A percentile compares a stretch with the other conserved stretches of the same genome.
These are phyloP conservation scores for Globisporangium recalcitrans DNA, from an alignment of 352 stramenopile genomes.

Conservation along the genomic window DNA sequence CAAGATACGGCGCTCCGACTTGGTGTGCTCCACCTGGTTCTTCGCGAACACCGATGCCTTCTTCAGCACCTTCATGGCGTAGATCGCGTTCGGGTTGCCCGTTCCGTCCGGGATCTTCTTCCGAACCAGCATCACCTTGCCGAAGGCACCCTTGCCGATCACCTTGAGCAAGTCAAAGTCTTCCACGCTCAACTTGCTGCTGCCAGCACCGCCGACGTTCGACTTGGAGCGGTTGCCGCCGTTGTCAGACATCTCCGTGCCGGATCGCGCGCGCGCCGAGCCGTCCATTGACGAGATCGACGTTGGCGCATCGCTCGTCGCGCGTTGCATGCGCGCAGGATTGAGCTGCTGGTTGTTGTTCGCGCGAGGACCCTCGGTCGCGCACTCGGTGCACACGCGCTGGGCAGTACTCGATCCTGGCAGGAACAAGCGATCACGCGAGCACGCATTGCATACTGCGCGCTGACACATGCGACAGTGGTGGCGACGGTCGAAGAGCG, in stretches of 20 bases:
- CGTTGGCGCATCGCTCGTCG: slow-evolving; percentile 48
- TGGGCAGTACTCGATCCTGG: slow-evolving; percentile 80
- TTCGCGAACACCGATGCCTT: slow-evolving; percentile 90
- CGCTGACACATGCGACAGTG: slow-evolving; percentile 88
- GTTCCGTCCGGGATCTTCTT: slow-evolving; percentile 82
- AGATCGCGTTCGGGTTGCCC: slow-evolving; percentile 75
- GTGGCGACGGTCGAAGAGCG: slow-evolving; percentile 84
- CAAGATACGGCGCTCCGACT: slow-evolving; percentile 88
- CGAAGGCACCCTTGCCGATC: slow-evolving; percentile 94
- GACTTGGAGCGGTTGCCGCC: slow-evolving; percentile 45
- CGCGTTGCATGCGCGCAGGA: slow-evolving; percentile 50
- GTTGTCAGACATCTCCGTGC: slow-evolving; percentile 74
- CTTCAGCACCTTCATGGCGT: slow-evolving; percentile 93
- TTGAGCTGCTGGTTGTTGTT: slow-evolving; percentile 36
- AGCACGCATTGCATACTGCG: slow-evolving; percentile 85
- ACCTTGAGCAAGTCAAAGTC: slow-evolving; percentile 96
- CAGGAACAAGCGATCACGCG: slow-evolving; percentile 78
- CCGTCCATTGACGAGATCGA: slow-evolving; percentile 21
- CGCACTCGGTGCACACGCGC: slow-evolving; percentile 85
- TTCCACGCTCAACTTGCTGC: slow-evolving; percentile 83
- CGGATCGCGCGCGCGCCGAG: slow-evolving; percentile 42
- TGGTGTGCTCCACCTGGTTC: slow-evolving; percentile 92
- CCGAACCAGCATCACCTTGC: slow-evolving; percentile 94
- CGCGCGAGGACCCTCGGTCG: slow-evolving; percentile 68
- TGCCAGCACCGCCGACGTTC: slow-evolving; percentile 22